A percentile compares a stretch with the other conserved stretches of the same genome.
phyloP scores from a whole-genome alignment of 2,329 filamentous ascomycete genomes.

The Colletotrichum sp. region DNA sequence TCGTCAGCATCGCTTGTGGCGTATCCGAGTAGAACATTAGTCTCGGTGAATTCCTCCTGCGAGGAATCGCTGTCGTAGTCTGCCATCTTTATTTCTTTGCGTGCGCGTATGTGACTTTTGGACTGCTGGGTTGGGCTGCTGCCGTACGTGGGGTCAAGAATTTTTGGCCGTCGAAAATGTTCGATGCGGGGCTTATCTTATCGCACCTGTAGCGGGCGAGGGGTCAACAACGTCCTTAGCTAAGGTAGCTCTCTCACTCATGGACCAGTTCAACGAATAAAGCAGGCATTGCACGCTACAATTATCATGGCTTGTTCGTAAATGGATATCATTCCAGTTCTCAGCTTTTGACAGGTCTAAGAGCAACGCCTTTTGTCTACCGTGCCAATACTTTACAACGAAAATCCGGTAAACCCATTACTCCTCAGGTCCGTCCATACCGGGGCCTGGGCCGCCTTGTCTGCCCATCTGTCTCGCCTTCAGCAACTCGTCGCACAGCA shows the following conservation, averaged over 20 bases:
- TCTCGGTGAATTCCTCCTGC: slow-evolving; percentile 74
- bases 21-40: slow-evolving; percentile 89
- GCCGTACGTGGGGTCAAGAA: slow-evolving; percentile 39
- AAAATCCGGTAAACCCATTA: slow-evolving; percentile 31
- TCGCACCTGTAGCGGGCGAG: slow-evolving; percentile 13
- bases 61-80: slow-evolving; percentile 81
- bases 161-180: slow-evolving; percentile 36
- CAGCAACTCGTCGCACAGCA: slow-evolving; percentile 95
- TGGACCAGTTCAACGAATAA: neutral
- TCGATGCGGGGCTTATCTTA: slow-evolving; percentile 34
- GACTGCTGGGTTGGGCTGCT: neutral
- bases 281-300: neutral
- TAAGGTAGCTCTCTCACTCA: neutral
- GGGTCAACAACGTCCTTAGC: neutral
- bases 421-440: slow-evolving; percentile 66
- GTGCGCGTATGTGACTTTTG: neutral
- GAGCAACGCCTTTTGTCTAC: slow-evolving; percentile 39
- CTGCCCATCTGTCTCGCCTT: slow-evolving; percentile 96
- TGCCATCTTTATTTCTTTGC: slow-evolving; percentile 56
- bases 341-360: slow-evolving; percentile 22
- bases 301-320: neutral
- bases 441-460: slow-evolving; percentile 65
- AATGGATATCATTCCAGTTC: slow-evolving; percentile 22
- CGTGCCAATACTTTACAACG: slow-evolving; percentile 46
- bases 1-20: slow-evolving; percentile 79